A percentile compares a stretch with the other conserved stretches of the same genome.
These are phyloP conservation scores for Ophiostoma sp. DNA, from an alignment of 2,329 filamentous ascomycete species.

Conservation along the genomic window DNA sequence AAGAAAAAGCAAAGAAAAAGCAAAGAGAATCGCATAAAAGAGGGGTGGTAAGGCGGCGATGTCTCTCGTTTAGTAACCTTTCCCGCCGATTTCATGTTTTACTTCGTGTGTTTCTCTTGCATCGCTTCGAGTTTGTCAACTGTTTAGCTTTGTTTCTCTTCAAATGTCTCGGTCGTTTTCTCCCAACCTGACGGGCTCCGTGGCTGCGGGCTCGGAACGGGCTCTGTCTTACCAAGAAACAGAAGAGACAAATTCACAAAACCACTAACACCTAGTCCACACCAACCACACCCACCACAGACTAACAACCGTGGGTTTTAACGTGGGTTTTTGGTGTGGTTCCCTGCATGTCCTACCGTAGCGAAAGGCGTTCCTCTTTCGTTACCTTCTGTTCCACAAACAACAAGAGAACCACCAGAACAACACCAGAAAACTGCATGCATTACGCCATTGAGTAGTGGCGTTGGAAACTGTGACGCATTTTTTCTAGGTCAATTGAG, in stretches of 20 bases:
- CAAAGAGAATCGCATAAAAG: not conserved
- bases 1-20: not conserved
- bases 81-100: slow-evolving; percentile 1
- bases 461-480: not conserved
- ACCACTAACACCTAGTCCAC: not conserved
- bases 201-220: not conserved
- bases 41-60: not conserved
- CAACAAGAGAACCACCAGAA: not conserved
- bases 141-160: not conserved
- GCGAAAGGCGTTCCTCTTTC: not conserved
- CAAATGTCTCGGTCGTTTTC: not conserved
- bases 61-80: not conserved
- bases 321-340: not conserved
- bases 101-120: too few species aligned
- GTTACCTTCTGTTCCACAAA: not conserved
- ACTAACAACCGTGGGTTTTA: not conserved
- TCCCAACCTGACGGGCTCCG: not conserved
- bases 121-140: not conserved
- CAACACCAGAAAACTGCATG: not conserved
- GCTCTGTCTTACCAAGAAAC: slow-evolving; percentile 6
- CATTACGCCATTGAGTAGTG: not conserved
- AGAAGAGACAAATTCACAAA: not conserved
- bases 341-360: not conserved
- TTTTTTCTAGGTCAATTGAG: not conserved
- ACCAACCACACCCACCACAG: not conserved